Evolutionary conservation across 495 filamentous ascomycete genomes (phyloP).

Genomic region (Tuber aestivum): DNA sequence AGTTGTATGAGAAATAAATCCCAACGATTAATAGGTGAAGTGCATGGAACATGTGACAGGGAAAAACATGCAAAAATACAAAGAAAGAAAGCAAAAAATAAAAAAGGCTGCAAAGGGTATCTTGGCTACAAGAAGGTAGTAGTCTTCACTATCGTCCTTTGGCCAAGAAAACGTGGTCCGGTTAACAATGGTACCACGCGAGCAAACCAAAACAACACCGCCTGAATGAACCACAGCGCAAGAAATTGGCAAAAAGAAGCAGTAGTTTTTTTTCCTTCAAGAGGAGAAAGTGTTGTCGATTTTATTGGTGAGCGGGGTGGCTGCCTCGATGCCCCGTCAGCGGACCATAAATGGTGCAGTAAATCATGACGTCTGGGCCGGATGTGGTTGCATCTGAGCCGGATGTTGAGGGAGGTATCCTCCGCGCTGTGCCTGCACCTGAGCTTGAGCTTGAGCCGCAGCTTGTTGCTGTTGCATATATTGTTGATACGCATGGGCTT

Average conservation of each 20-base stretch:
- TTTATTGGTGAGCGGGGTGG: not conserved
- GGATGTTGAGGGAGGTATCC: conserved; percentile 41
- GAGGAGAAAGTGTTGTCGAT: not conserved
- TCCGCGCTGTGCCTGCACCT: conserved; percentile 39
- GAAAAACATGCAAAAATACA: conserved; percentile 3
- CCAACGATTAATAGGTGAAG: conserved; percentile 6
- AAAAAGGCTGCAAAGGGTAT: not conserved
- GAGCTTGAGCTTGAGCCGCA: conserved; percentile 45
- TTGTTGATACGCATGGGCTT: conserved; percentile 57
- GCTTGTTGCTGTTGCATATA: conserved; percentile 50
- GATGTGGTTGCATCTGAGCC: conserved; percentile 36
- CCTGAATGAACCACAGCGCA: not conserved
- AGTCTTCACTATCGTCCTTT: not conserved
- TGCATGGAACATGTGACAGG: not conserved
- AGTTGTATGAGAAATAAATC: not conserved
- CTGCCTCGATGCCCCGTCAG: not conserved
- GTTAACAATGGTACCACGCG: not conserved
- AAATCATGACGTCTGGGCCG: conserved; percentile 40
- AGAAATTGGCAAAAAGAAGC: not conserved
- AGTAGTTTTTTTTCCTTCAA: not conserved
- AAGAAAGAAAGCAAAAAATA: not conserved
- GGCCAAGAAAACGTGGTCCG: not conserved
- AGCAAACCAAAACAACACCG: not conserved
- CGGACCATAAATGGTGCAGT: not conserved
- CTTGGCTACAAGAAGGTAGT: not conserved